Conservation (phyloP, 495 filamentous ascomycete species). For the Penicillium steckii region DNA sequence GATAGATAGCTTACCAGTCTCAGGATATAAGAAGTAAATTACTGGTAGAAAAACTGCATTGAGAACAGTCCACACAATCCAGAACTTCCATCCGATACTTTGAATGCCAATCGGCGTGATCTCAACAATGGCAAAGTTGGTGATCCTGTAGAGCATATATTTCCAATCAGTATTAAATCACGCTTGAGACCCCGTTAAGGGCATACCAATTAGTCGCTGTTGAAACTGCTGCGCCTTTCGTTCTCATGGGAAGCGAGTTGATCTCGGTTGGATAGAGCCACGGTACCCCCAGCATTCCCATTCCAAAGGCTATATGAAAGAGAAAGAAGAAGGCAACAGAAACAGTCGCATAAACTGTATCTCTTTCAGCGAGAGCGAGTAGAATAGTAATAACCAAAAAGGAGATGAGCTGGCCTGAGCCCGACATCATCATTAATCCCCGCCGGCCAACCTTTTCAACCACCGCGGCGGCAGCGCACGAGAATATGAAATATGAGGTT, state of each 20-base stretch:
- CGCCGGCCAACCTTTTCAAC: conserved; percentile 36
- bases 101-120: conserved; percentile 9
- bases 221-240: conserved; percentile 32
- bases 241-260: conserved; percentile 39
- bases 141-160: not conserved
- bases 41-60: conserved; percentile 25
- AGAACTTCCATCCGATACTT: conserved; percentile 7
- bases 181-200: not conserved
- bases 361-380: conserved; percentile 34
- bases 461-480: not conserved
- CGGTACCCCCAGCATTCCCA: conserved; percentile 23
- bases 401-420: conserved; percentile 42
- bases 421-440: conserved; percentile 36
- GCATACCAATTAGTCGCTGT: conserved; percentile 37
- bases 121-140: conserved; percentile 7
- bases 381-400: conserved; percentile 47
- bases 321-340: conserved; percentile 39
- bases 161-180: not conserved
- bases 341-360: conserved; percentile 28
- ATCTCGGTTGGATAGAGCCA: conserved; percentile 37
- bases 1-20: conserved; percentile 11
- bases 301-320: conserved; percentile 47
- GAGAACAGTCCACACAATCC: conserved; percentile 8
- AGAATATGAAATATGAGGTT: not conserved
- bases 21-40: conserved; percentile 29